Evolutionary conservation across 352 stramenopile genomes (phyloP).

Genomic region (Aphanomyces invadans): DNA sequence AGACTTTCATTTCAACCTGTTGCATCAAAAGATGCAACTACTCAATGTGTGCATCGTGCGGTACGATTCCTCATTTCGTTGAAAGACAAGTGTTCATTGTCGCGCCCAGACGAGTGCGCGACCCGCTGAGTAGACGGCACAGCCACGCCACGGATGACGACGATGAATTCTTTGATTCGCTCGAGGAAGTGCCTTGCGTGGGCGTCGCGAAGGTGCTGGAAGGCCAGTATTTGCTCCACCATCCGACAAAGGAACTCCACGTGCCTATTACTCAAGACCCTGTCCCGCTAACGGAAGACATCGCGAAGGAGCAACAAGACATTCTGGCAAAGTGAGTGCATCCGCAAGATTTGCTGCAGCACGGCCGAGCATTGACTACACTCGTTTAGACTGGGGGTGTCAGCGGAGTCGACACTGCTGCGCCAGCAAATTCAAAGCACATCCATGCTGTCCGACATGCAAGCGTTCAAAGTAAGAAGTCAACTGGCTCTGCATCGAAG

Average conservation of each 20-base stretch:
- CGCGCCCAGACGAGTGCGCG: conserved; percentile 25
- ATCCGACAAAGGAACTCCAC: conserved; percentile 30
- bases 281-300: conserved; percentile 69
- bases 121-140: conserved; percentile 2
- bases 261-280: conserved; percentile 59
- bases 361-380: not conserved
- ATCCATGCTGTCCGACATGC: conserved; percentile 71
- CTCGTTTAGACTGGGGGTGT: conserved; percentile 55
- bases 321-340: conserved; percentile 27
- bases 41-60: conserved; percentile 73
- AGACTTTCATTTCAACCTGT: conserved; percentile 62
- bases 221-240: not conserved
- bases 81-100: too few species aligned
- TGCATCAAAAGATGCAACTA: conserved; percentile 75
- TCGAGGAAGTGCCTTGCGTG: conserved; percentile 34
- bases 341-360: too few species aligned
- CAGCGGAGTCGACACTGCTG: conserved; percentile 51
- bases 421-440: conserved; percentile 70
- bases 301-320: conserved; percentile 69
- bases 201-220: conserved; percentile 4
- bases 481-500: not conserved
- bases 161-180: conserved; percentile 79
- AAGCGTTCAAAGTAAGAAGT: conserved; percentile 59
- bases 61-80: too few species aligned
- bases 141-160: conserved; percentile 38